phyloP scores from a whole-genome alignment of 768 basidiomycete genomes.

The Lactarius trivialis region DNA sequence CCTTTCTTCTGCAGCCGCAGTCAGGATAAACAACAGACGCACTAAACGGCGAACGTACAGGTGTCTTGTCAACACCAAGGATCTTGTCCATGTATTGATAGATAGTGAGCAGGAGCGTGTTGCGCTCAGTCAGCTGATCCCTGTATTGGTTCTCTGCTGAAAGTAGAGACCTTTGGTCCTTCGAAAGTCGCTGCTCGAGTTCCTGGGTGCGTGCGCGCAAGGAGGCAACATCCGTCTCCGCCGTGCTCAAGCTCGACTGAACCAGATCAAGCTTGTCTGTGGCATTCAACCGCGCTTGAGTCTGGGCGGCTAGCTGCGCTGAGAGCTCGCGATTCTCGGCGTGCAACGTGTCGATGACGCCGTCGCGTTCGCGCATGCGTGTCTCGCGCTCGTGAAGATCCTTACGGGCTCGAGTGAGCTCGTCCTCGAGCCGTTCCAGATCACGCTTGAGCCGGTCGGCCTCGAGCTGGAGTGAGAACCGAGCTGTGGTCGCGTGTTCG shows the following conservation, averaged over 20 bases:
- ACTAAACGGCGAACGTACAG: slow-evolving; percentile 42
- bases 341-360: slow-evolving; percentile 66
- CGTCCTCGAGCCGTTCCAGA: slow-evolving; percentile 71
- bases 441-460: slow-evolving; percentile 82
- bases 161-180: slow-evolving; percentile 72
- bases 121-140: slow-evolving; percentile 89
- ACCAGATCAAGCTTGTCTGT: slow-evolving; percentile 83
- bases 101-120: slow-evolving; percentile 83
- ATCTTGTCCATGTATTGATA: slow-evolving; percentile 96
- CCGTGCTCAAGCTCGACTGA: slow-evolving; percentile 52
- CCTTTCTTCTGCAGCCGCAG: slow-evolving; percentile 54
- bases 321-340: slow-evolving; percentile 77
- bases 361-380: slow-evolving; percentile 61
- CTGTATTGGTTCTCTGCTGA: slow-evolving; percentile 74
- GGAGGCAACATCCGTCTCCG: slow-evolving; percentile 59
- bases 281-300: slow-evolving; percentile 79
- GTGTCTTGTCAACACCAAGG: slow-evolving; percentile 80
- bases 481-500: slow-evolving; percentile 75
- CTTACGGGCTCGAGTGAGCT: slow-evolving; percentile 60
- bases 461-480: slow-evolving; percentile 86
- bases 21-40: neutral
- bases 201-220: slow-evolving; percentile 61
- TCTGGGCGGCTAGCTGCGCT: slow-evolving; percentile 72
- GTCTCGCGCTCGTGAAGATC: slow-evolving; percentile 65
- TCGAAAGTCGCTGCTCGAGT: slow-evolving; percentile 71